A percentile compares a stretch with the other conserved stretches of the same genome.
phyloP scores from a whole-genome alignment of 1,284 basidiomycete genomes.

The Trichosporon ovoides region DNA sequence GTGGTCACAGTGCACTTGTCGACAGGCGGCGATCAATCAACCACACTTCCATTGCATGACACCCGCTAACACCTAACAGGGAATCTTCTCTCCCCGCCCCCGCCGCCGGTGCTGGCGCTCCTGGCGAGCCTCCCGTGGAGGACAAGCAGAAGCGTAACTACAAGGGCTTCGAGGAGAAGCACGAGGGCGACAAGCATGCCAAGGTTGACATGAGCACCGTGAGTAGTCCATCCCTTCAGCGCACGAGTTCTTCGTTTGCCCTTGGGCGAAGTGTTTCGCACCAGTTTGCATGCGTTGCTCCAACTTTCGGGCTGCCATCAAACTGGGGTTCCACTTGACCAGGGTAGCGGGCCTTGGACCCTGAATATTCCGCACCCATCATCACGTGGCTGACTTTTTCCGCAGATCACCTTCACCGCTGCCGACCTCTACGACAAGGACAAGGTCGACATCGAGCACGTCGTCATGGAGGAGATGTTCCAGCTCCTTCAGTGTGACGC shows the following conservation, averaged over 20 bases:
- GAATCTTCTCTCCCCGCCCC: constrained; percentile 33
- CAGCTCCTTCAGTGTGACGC: constrained; percentile 82
- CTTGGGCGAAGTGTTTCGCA: too few relatives aligned
- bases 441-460: constrained; percentile 96
- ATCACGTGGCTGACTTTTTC: constrained; percentile 4
- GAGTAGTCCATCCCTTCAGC: constrained; percentile 26
- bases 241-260: not conserved
- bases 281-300: too few relatives aligned
- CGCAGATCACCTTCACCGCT: constrained; percentile 45
- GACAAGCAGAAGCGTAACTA: constrained; percentile 77
- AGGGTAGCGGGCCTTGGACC: not conserved
- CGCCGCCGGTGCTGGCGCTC: constrained; percentile 8
- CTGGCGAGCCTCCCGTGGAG: constrained; percentile 25
- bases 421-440: constrained; percentile 88
- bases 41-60: not conserved
- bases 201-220: constrained; percentile 80
- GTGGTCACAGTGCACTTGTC: not conserved
- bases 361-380: not conserved
- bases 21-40: not conserved
- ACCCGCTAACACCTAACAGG: constrained; percentile 20
- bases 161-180: constrained; percentile 81
- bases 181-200: constrained; percentile 54
- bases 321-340: not conserved
- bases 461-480: constrained; percentile 95
- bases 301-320: not conserved